Evolutionary conservation across 2,329 filamentous ascomycete species (phyloP).

Genomic region (Sporothrix pseudoabietina): DNA sequence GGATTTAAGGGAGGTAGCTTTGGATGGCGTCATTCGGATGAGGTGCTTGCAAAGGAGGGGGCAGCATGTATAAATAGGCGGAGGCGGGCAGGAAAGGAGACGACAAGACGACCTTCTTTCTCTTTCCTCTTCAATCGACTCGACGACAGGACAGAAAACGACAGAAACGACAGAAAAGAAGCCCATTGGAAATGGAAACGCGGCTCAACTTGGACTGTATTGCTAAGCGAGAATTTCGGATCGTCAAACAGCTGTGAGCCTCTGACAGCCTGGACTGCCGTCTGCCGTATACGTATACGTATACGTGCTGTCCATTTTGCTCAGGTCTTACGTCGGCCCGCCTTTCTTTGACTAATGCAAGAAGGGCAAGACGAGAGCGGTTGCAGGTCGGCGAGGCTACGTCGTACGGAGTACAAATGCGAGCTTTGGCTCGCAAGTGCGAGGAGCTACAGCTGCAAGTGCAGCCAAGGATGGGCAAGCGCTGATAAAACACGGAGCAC

Average conservation of each 20-base stretch:
- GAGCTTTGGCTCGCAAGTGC: no score
- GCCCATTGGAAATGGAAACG: neutral
- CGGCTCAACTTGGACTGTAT: neutral
- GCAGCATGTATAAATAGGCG: neutral
- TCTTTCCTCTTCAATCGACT: neutral
- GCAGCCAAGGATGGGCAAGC: neutral
- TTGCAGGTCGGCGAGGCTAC: neutral
- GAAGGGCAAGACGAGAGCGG: neutral
- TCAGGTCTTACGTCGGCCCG: neutral
- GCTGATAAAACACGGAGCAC: no score
- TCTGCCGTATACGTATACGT: neutral
- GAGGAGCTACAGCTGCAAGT: neutral
- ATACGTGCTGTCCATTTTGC: neutral
- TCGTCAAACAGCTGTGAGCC: neutral
- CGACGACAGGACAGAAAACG: neutral
- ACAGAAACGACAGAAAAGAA: neutral
- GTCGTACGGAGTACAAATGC: neutral
- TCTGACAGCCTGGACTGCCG: neutral
- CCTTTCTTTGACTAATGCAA: neutral
- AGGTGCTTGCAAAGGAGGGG: neutral
- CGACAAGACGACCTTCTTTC: neutral
- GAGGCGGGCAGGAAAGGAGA: no score
- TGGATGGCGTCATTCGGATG: constrained; percentile 18
- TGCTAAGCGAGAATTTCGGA: neutral
- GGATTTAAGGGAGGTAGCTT: neutral